Evolutionary conservation across 371 early-diverging fungal species (phyloP).

Genomic region (Mycotypha africana): DNA sequence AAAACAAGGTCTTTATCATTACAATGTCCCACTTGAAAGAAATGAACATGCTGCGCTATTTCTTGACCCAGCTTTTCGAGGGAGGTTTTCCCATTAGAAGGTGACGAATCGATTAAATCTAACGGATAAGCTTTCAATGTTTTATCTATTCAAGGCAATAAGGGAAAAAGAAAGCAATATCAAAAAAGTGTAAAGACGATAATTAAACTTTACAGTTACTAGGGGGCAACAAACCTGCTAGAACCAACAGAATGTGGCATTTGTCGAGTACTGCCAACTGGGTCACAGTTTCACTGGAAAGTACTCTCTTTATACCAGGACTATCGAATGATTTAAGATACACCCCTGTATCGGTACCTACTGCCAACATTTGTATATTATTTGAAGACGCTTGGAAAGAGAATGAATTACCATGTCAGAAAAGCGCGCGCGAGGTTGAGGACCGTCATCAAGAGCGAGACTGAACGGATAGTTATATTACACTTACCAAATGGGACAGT

Average conservation of each 20-base stretch:
- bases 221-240: constrained; percentile 22
- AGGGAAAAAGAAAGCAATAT: too few relatives aligned
- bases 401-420: too few relatives aligned
- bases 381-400: constrained; percentile 13
- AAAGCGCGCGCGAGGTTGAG: too few relatives aligned
- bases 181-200: too few relatives aligned
- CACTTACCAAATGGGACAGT: constrained; percentile 43
- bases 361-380: constrained; percentile 41
- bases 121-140: constrained; percentile 54
- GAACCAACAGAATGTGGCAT: constrained; percentile 16
- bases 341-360: constrained; percentile 79
- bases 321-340: constrained; percentile 26
- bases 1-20: constrained; percentile 52
- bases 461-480: too few relatives aligned
- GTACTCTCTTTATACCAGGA: neutral
- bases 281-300: constrained; percentile 13
- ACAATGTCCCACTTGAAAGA: constrained; percentile 68
- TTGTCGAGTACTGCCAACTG: constrained; percentile 20
- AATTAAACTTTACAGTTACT: too few relatives aligned
- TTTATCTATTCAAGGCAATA: constrained; percentile 34
- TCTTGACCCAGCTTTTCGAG: constrained; percentile 34
- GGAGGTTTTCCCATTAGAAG: constrained; percentile 16
- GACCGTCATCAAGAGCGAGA: too few relatives aligned
- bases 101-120: constrained; percentile 22
- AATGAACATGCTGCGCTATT: constrained; percentile 58